phyloP scores from a whole-genome alignment of 1,284 basidiomycete species.

The Ganoderma boninense region DNA sequence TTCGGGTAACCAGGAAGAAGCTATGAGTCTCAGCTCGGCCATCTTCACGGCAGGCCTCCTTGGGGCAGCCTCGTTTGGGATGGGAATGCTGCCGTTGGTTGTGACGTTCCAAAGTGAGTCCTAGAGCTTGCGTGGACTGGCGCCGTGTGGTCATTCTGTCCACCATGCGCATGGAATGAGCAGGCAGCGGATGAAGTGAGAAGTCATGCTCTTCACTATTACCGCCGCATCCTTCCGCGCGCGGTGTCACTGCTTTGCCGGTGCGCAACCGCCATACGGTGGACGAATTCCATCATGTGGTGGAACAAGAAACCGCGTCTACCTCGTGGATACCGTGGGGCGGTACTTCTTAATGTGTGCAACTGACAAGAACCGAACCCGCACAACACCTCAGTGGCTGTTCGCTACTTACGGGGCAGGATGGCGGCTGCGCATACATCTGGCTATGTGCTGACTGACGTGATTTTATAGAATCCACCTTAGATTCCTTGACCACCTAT shows the following conservation, averaged over 20 bases:
- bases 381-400: background rate
- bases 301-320: background rate
- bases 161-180: background rate
- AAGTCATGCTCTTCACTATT: background rate
- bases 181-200: background rate
- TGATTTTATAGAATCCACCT: slow-evolving; percentile 52
- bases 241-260: background rate
- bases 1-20: no score
- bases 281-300: background rate
- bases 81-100: slow-evolving; percentile 80
- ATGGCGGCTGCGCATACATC: background rate
- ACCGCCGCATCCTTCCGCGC: background rate
- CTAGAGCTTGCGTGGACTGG: background rate
- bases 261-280: background rate
- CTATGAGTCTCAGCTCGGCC: slow-evolving; percentile 29
- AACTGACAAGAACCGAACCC: background rate
- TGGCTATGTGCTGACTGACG: background rate
- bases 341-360: background rate
- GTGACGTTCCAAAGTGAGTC: slow-evolving; percentile 74
- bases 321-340: background rate
- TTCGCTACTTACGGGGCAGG: background rate
- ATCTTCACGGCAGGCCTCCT: slow-evolving; percentile 65
- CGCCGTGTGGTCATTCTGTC: background rate
- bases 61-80: slow-evolving; percentile 74
- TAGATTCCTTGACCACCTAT: slow-evolving; percentile 71